These are phyloP conservation scores for Neonectria faginata DNA, from an alignment of 2,329 filamentous ascomycete species.

Conservation along the genomic window DNA sequence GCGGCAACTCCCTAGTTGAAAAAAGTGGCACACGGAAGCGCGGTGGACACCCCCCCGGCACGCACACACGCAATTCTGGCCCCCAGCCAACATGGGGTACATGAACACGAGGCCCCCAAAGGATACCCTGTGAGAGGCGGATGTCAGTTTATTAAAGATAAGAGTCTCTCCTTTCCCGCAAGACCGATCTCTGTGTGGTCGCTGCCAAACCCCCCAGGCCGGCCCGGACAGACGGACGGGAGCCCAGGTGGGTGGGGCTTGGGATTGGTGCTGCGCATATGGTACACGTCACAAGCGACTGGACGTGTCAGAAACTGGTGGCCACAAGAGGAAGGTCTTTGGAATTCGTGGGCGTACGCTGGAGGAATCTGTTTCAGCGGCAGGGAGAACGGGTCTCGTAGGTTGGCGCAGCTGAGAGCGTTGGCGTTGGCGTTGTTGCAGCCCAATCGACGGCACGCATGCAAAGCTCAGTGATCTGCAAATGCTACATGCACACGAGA, in stretches of 20 bases:
- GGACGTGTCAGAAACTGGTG: neutral
- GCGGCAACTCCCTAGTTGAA: constrained; percentile 19
- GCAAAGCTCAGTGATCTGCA: neutral
- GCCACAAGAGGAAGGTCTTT: neutral
- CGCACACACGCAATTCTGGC: neutral
- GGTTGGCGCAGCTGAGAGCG: neutral
- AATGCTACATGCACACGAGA: neutral
- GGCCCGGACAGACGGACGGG: neutral
- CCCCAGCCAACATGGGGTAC: constrained; percentile 17
- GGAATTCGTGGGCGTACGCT: neutral
- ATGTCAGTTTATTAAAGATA: neutral
- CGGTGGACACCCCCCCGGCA: neutral
- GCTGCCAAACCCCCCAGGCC: neutral
- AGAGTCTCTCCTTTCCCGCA: neutral
- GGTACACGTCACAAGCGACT: neutral
- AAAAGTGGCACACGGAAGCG: constrained; percentile 23
- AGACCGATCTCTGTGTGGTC: neutral
- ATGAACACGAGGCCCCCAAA: constrained; percentile 9
- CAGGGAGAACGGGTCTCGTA: neutral
- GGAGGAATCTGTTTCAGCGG: neutral
- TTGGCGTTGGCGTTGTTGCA: neutral
- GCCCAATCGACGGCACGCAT: neutral
- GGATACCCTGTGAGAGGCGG: neutral
- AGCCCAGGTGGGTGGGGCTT: neutral
- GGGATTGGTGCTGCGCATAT: neutral